Evolutionary conservation across 257 asterid genomes (phyloP), one percentile per base, ranked within the genome.

Genomic region (Przewalskia tangutica): DNA sequence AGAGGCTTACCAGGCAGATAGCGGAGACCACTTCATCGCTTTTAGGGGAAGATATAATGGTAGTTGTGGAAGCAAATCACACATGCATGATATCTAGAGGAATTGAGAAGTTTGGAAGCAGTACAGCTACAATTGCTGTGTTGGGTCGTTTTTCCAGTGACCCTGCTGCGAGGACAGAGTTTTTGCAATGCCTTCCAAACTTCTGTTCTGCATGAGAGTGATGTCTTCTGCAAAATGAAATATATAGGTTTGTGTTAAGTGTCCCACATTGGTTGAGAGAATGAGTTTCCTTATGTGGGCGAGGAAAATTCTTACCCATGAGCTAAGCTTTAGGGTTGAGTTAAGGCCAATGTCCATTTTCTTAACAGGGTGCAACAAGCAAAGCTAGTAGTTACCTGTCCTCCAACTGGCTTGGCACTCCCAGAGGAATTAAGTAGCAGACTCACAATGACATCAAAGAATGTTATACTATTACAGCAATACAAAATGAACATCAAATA

Each of bases 71-170:
- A 84, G 98, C 98, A 55, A 90, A 81, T 64, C 98, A 95, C 77
- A 95, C 94, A 17, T 95, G 98, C 82, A 93, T 93, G 98, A 92
- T 95, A 46, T 86, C 98, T 56, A 85, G 98, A 79, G 98, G 98
- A 63, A 90, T 95, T 20, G 97, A 95, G 87, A 95, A 93, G 90
- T 84, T 89, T 8, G 98, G 98, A 36, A 92, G 98, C 82, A 95
- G 86, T 77, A 95, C 98, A 4, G 94, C 94, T 44, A 92, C 98
- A 0, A 83, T 92, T 77, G 98, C 97, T 67, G 97, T 91, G 4
- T 77, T 93, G 83, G 98, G 98, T 75, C 90, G 91, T 68, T 95
- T 93, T 84, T 89, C 97, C 0, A 85, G 89, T 0, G 97, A 93
- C 77, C 82, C 97, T 56, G 77, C 87, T 2, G 87, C 92, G 2